Conservation (phyloP, 148 eudicot species). For the Rhododendron vialii region DNA sequence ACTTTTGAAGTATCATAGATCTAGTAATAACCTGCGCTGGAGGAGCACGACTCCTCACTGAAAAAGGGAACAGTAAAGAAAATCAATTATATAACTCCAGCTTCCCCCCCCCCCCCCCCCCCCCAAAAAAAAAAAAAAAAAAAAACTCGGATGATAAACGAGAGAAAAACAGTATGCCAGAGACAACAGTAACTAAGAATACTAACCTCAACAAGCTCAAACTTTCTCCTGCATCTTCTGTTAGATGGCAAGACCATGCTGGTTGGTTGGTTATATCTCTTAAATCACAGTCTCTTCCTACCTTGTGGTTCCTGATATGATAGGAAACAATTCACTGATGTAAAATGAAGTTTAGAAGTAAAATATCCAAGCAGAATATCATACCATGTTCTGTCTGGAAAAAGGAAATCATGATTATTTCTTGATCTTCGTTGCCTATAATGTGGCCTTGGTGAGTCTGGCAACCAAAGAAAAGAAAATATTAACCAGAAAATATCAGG, state of each 20-base stretch:
- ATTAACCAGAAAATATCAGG: not conserved
- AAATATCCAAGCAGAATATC: not conserved
- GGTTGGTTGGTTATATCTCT: constrained; percentile 10
- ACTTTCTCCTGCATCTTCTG: constrained; percentile 27
- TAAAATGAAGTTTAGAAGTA: not conserved
- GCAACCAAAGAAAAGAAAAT: constrained; percentile 1
- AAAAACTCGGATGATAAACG: not conserved
- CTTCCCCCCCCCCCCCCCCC: not conserved
- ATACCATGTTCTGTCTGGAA: constrained; percentile 23
- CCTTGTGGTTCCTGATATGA: constrained; percentile 22
- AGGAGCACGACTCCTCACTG: constrained; percentile 48
- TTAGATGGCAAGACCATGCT: constrained; percentile 19
- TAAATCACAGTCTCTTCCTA: constrained; percentile 11
- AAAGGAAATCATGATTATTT: constrained; percentile 14
- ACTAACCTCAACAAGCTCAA: constrained; percentile 34
- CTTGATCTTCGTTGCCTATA: constrained; percentile 15
- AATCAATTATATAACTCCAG: constrained; percentile 4
- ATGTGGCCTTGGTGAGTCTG: constrained; percentile 20
- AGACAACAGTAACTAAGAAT: not conserved
- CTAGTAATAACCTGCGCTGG: constrained; percentile 29
- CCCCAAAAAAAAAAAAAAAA: too few species aligned
- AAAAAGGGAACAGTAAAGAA: not conserved
- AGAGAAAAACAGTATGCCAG: not conserved
- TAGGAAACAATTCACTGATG: not conserved
- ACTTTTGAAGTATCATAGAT: not conserved